Conservation (phyloP, 352 stramenopile species). For the Pythium plurisporium region DNA sequence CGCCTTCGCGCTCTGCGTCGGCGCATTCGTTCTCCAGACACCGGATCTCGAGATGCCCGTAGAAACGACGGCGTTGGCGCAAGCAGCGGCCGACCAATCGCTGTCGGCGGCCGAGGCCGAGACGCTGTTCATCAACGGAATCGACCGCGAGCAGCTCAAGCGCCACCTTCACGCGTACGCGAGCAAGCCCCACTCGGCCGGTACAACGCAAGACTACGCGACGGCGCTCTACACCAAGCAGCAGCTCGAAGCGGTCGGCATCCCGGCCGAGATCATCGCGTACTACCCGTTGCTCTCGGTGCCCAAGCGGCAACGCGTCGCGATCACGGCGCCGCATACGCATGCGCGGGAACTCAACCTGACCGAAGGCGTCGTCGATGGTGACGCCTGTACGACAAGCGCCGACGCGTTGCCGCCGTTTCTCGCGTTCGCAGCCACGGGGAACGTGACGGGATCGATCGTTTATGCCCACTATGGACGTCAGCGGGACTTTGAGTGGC, state of each 20-base stretch:
- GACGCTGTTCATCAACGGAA: conserved; percentile 26
- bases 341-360: conserved; percentile 40
- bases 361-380: conserved; percentile 48
- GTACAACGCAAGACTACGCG: conserved; percentile 52
- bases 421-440: conserved; percentile 76
- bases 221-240: conserved; percentile 54
- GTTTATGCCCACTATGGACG: conserved; percentile 89
- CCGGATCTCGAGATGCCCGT: not conserved
- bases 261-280: conserved; percentile 40
- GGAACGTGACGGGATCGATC: conserved; percentile 60
- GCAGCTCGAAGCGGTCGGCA: conserved; percentile 25
- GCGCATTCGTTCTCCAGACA: not conserved
- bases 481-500: conserved; percentile 78
- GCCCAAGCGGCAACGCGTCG: conserved; percentile 35
- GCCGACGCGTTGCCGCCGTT: conserved; percentile 64
- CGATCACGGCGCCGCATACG: conserved; percentile 38
- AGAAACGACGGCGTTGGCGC: no score
- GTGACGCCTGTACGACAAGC: conserved; percentile 61
- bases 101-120: conserved; percentile 10
- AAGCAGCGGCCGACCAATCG: no score
- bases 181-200: conserved; percentile 37
- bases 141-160: conserved; percentile 28
- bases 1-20: not conserved
- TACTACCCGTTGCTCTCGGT: conserved; percentile 60
- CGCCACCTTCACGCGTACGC: conserved; percentile 49